Evolutionary conservation across 2,329 filamentous ascomycete genomes (phyloP), one percentile per base, ranked within the genome.

Genomic region (Fusarium keratoplasticum): DNA sequence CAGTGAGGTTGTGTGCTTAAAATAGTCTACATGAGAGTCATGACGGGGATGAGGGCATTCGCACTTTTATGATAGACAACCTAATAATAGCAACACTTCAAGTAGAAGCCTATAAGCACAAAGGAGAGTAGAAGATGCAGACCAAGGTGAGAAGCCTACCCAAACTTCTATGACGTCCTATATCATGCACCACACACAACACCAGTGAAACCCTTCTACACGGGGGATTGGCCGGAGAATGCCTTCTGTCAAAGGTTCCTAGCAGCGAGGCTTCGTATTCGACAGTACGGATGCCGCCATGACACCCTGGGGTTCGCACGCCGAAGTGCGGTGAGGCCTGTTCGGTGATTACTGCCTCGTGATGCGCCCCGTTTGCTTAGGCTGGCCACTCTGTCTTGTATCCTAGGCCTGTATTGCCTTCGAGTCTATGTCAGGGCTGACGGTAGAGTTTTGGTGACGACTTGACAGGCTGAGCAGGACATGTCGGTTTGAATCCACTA

Each of bases 301-400:
- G 57, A 42, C 27, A 42, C 27, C 13, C 22, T 64, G 22, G 10
- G 20, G 20, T 18, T 54, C 61, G 66, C 42, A 52, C 27, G 50
- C 66, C 62, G 62, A 69, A 66, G 66, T 66, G 62, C 57, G 62
- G 57, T 29, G 38, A 36, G 55, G 22, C 6, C 35, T 60, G 25
- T 29, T 20, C 22, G 57, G 20, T 22, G 20, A 27, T 60, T 4
- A 40, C n/a, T 38, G 22, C 55, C 10, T 38, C 11, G 33, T 40
- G 35, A 29, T 58, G 33, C 22, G 27, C 52, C 20, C 33, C 14
- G 11, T 61, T n/a, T 1, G 14, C 18, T 27, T 14, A 22, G 27
- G 18, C 47, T n/a, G 10, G 10, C 22, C 14, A 13, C 29, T 47
- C 9, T 35, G 22, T 18, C 44, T n/a, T 18, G 25, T 14, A 18